Base-by-base conservation (phyloP, 179 eudicot genomes). In the Gypsophila paniculata region DNA sequence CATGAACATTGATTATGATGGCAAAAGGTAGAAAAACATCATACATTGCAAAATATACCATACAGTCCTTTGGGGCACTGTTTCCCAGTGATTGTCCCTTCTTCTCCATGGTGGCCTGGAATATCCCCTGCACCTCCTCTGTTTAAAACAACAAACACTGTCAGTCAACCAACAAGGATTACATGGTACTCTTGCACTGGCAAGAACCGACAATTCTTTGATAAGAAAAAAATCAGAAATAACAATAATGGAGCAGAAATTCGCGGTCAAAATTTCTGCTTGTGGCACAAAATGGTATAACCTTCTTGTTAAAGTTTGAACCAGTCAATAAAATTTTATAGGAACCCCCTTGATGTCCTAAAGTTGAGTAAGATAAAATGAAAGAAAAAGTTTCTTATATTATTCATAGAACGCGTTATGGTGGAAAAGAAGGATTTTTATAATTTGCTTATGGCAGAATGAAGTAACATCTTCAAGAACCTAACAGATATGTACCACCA, bases 41-140 rank as follows among this genome's bases (percentile, higher is more conserved):
- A 70, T 79, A 90, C 96, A 77, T 61, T 82, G 83, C 97, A 91
- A 72, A 87, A 91, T 76, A 85, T 87, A 85, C 94, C 94, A 80
- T 87, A 91, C 29, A 91, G 89, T 68, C 97, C 97, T 78, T 83
- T 85, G 4, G 97, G 97, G 79, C 97, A 91, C 70, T 79, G 80
- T 76, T 83, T 87, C 73, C 94, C 97, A 1, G 91, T 89, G 67
- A 89, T 64, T 51, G 94, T 91, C 52, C 97, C 97, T 54, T 82
- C 85, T 76, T 86, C 97, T 73, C 97, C 97, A 25, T 39, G 59
- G 78, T 74, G 81, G 76, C 89, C 94, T n/a, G 80, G 85, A 65
- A 74, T 85, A 72, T 85, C 79, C 69, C 97, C 97, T 69, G 82
- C 68, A 72, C 94, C 97, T 54, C 97, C 97, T 62, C 97, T 91